Conservation (phyloP, 495 filamentous ascomycete genomes). For the Penicillium subrubescens region DNA sequence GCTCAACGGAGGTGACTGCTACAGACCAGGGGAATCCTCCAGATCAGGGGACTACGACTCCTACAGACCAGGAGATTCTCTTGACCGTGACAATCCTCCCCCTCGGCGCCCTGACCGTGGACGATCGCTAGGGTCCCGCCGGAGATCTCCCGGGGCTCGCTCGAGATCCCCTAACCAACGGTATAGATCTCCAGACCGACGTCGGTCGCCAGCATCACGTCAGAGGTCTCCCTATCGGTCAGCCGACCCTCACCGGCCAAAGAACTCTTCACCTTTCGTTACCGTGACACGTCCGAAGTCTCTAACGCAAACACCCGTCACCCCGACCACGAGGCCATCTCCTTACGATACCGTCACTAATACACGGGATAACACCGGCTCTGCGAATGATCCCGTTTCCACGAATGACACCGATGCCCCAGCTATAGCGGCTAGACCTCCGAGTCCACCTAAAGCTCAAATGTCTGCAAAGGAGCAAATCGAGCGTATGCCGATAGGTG, state of each 20-base stretch:
- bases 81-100: background rate
- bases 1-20: background rate
- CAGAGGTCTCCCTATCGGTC: background rate
- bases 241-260: background rate
- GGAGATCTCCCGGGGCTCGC: background rate
- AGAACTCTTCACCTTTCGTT: background rate
- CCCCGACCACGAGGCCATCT: background rate
- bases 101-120: background rate
- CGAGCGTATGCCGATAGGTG: slow-evolving; percentile 16
- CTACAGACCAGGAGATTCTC: background rate
- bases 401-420: background rate
- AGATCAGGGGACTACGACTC: background rate
- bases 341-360: background rate
- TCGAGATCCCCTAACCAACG: background rate
- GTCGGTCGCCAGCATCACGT: background rate
- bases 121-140: background rate
- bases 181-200: background rate
- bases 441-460: background rate
- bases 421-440: background rate
- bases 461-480: slow-evolving; percentile 11
- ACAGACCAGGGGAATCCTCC: background rate
- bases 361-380: background rate
- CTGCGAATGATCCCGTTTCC: too few relatives aligned
- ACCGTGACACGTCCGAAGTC: slow-evolving; percentile 1
- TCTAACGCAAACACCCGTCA: background rate